A percentile compares a stretch with the other conserved stretches of the same genome.
Evolutionary conservation across 192 early-diverging fungal species (phyloP).

Genomic region (Coemansia sp.): DNA sequence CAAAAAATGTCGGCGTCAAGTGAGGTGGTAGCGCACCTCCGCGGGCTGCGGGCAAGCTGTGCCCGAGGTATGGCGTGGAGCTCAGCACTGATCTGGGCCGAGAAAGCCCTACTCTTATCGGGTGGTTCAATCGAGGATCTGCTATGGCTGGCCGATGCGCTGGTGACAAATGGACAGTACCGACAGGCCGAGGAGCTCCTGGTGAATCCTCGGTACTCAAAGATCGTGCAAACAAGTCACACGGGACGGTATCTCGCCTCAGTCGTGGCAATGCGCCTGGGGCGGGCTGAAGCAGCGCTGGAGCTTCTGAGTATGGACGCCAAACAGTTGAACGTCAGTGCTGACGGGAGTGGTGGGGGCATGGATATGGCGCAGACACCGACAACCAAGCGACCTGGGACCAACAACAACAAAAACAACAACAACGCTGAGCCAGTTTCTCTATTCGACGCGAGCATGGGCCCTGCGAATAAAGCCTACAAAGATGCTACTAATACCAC

Average conservation of each 20-base stretch:
- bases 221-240: slow-evolving; percentile 14
- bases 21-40: slow-evolving; percentile 37
- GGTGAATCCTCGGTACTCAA: slow-evolving; percentile 15
- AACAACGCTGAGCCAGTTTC: background rate
- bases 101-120: slow-evolving; percentile 38
- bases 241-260: slow-evolving; percentile 42
- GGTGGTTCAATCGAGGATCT: slow-evolving; percentile 32
- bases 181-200: slow-evolving; percentile 49
- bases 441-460: too few species aligned
- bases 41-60: slow-evolving; percentile 35
- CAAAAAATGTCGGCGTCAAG: background rate
- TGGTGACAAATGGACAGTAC: slow-evolving; percentile 52
- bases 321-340: background rate
- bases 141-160: slow-evolving; percentile 46
- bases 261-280: slow-evolving; percentile 46
- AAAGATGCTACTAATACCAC: too few species aligned
- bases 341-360: background rate
- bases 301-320: slow-evolving; percentile 24
- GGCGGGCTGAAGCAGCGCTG: slow-evolving; percentile 47
- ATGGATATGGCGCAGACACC: background rate
- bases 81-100: slow-evolving; percentile 48
- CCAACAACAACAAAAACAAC: background rate
- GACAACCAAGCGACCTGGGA: background rate
- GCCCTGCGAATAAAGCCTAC: too few species aligned
- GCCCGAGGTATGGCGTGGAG: slow-evolving; percentile 44